phyloP scores from a whole-genome alignment of 257 asterid genomes.

The Solanum virginianum region DNA sequence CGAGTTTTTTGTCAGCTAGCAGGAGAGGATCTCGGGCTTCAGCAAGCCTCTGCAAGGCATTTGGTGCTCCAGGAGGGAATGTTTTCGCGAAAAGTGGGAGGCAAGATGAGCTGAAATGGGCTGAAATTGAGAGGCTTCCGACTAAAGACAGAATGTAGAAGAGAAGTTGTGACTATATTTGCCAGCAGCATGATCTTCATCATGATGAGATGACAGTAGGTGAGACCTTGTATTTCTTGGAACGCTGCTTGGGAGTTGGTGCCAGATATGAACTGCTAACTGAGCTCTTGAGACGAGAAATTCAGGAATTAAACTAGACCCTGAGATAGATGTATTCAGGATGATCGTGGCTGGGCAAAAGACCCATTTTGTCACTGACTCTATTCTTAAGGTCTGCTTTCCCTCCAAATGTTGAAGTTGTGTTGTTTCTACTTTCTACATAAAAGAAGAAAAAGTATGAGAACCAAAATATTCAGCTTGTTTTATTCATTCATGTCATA shows the following conservation, averaged over 20 bases:
- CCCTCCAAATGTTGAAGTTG: neutral
- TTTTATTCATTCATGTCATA: no score
- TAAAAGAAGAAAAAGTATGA: neutral
- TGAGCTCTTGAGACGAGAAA: slow-evolving; percentile 72
- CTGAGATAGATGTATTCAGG: slow-evolving; percentile 90
- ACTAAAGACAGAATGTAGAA: slow-evolving; percentile 65
- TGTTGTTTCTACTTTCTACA: neutral
- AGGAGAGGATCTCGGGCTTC: slow-evolving; percentile 47
- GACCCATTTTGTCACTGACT: slow-evolving; percentile 47
- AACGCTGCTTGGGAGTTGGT: slow-evolving; percentile 91
- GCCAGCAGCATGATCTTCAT: slow-evolving; percentile 77
- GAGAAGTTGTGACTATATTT: slow-evolving; percentile 76
- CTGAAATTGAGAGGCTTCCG: slow-evolving; percentile 81
- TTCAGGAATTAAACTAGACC: slow-evolving; percentile 80
- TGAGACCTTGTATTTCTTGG: slow-evolving; percentile 72
- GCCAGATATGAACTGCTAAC: slow-evolving; percentile 78
- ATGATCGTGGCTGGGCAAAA: slow-evolving; percentile 61
- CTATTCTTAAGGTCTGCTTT: slow-evolving; percentile 43
- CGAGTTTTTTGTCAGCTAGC: slow-evolving; percentile 46
- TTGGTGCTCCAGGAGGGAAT: slow-evolving; percentile 50
- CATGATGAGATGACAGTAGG: slow-evolving; percentile 94
- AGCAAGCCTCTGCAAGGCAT: slow-evolving; percentile 49
- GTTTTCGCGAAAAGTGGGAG: slow-evolving; percentile 52
- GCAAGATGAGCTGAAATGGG: slow-evolving; percentile 64
- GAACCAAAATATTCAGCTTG: no score